Percentiles rank a stretch among this genome's conserved stretches.
phyloP scores from a whole-genome alignment of 495 filamentous ascomycete species.

The Beverwykella pulmonaria region DNA sequence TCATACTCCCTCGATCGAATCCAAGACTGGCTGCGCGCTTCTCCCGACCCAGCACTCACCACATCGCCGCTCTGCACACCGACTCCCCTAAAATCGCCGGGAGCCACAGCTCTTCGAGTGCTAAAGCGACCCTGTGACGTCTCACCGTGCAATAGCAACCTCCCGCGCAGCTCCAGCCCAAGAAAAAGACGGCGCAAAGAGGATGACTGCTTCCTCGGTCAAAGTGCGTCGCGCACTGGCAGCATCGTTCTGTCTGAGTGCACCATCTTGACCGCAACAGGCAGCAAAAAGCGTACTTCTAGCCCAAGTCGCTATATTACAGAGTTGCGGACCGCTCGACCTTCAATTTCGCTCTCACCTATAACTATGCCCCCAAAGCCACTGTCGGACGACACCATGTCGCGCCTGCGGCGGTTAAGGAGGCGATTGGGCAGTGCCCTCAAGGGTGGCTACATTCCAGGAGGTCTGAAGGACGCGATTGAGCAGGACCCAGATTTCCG shows the following conservation, averaged over 20 bases:
- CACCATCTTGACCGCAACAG: constrained; percentile 16
- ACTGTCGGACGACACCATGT: background rate
- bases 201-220: constrained; percentile 1
- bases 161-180: constrained; percentile 20
- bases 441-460: constrained; percentile 5
- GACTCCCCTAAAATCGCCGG: background rate
- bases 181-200: constrained; percentile 18
- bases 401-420: constrained; percentile 1
- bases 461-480: constrained; percentile 12
- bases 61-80: background rate
- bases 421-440: background rate
- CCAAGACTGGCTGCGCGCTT: background rate
- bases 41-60: constrained; percentile 7
- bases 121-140: too few relatives aligned
- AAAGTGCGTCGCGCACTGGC: constrained; percentile 8
- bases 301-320: constrained; percentile 20
- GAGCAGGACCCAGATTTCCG: background rate
- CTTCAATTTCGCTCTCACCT: constrained; percentile 14
- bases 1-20: background rate
- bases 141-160: too few relatives aligned
- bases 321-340: constrained; percentile 19
- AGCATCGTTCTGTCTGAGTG: constrained; percentile 13
- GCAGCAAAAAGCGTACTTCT: constrained; percentile 8
- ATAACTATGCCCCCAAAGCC: constrained; percentile 20
- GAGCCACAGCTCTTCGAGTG: background rate